A percentile compares a stretch with the other conserved stretches of the same genome.
phyloP scores from a whole-genome alignment of 768 basidiomycete species.

The Boletales sp. region DNA sequence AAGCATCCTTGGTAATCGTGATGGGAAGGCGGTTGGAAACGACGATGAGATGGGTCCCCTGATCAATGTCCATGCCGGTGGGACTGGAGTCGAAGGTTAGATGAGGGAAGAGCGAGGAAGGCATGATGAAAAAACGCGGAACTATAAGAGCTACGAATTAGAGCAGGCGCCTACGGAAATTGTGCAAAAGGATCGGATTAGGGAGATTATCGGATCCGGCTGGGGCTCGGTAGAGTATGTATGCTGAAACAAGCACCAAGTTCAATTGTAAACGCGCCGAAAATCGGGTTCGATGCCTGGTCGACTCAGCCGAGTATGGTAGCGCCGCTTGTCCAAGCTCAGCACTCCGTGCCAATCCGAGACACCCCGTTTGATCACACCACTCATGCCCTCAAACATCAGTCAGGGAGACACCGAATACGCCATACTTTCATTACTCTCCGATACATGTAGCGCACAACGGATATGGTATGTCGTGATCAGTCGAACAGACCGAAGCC shows the following conservation, averaged over 20 bases:
- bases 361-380: slow-evolving; percentile 6
- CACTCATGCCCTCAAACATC: not conserved
- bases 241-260: too few relatives aligned
- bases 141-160: slow-evolving; percentile 28
- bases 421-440: slow-evolving; percentile 14
- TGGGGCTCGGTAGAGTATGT: not conserved
- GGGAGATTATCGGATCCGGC: slow-evolving; percentile 33
- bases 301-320: too few relatives aligned
- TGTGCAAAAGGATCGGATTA: slow-evolving; percentile 24
- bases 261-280: too few relatives aligned
- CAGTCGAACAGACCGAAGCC: slow-evolving; percentile 95
- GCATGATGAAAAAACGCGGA: slow-evolving; percentile 14
- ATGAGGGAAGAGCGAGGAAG: slow-evolving; percentile 24
- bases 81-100: slow-evolving; percentile 25
- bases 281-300: too few relatives aligned
- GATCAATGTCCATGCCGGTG: slow-evolving; percentile 43
- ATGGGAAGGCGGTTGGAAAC: slow-evolving; percentile 95
- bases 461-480: slow-evolving; percentile 12
- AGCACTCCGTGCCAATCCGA: slow-evolving; percentile 1
- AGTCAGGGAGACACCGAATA: slow-evolving; percentile 4
- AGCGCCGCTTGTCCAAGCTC: too few relatives aligned
- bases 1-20: slow-evolving; percentile 90
- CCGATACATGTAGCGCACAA: slow-evolving; percentile 21
- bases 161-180: slow-evolving; percentile 18
- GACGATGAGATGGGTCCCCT: slow-evolving; percentile 79